Conservation (phyloP, 1,284 basidiomycete genomes). For the Nidula niveotomentosa region DNA sequence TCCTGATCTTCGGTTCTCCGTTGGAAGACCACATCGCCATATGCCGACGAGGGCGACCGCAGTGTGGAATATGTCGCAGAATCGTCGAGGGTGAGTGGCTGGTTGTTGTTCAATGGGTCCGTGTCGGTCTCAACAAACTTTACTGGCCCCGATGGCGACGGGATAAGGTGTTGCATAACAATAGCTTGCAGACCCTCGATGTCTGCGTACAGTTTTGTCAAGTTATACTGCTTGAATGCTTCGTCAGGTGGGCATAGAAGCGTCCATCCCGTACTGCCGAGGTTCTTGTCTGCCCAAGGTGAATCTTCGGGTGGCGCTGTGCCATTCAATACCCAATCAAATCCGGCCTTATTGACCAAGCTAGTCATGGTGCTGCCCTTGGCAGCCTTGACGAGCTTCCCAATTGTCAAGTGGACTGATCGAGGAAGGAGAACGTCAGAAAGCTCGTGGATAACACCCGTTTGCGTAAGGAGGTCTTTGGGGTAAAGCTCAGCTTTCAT, state of each 20-base stretch:
- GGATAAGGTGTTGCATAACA: slow-evolving; percentile 88
- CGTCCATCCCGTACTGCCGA: slow-evolving; percentile 67
- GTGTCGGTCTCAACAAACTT: slow-evolving; percentile 20
- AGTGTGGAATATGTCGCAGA: slow-evolving; percentile 76
- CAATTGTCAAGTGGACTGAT: slow-evolving; percentile 82
- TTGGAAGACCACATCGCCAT: slow-evolving; percentile 83
- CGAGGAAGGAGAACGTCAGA: slow-evolving; percentile 89
- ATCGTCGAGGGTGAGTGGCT: slow-evolving; percentile 73
- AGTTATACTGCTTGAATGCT: slow-evolving; percentile 88
- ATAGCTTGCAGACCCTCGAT: slow-evolving; percentile 61
- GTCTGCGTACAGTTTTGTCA: slow-evolving; percentile 77
- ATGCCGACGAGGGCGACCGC: slow-evolving; percentile 57
- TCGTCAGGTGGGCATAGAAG: slow-evolving; percentile 90
- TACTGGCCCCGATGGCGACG: slow-evolving; percentile 21
- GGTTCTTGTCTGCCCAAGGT: slow-evolving; percentile 51
- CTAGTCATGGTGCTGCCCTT: slow-evolving; percentile 88
- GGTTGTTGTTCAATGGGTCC: slow-evolving; percentile 57
- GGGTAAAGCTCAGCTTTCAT: slow-evolving; percentile 59
- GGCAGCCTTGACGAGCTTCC: slow-evolving; percentile 88
- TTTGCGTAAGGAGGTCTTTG: slow-evolving; percentile 77
- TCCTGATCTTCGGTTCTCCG: slow-evolving; percentile 42
- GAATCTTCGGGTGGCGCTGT: slow-evolving; percentile 70
- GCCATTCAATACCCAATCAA: slow-evolving; percentile 90
- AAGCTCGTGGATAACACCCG: slow-evolving; percentile 91
- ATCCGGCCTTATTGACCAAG: slow-evolving; percentile 78